phyloP scores from a whole-genome alignment of 225 moss, liverwort and hornwort species.

The Neckera pumila region DNA sequence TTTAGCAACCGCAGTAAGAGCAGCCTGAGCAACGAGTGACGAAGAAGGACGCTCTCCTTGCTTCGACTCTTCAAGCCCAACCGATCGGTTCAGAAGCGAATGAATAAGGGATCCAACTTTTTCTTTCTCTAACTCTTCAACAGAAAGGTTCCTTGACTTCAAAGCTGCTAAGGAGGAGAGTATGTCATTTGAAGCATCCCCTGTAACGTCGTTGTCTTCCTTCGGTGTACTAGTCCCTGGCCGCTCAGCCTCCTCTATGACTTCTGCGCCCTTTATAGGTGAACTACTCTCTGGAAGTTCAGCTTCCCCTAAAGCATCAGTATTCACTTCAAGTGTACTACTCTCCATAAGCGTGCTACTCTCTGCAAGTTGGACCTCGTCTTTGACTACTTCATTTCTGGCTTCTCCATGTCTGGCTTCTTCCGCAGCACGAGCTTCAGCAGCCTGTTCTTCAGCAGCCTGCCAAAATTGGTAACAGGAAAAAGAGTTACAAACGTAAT shows the following conservation, averaged over 20 bases:
- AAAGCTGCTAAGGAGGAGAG: constrained; percentile 18
- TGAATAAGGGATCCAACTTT: constrained; percentile 31
- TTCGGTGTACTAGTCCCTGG: background rate
- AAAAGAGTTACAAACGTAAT: background rate
- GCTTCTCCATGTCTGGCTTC: constrained; percentile 5
- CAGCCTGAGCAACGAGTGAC: constrained; percentile 60
- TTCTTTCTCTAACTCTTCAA: constrained; percentile 7
- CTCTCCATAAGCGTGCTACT: background rate
- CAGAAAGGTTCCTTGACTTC: background rate
- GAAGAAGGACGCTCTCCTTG: constrained; percentile 34
- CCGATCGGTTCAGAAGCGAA: constrained; percentile 43
- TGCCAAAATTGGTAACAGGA: constrained; percentile 2
- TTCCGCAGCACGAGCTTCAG: constrained; percentile 25
- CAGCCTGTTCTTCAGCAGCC: constrained; percentile 22
- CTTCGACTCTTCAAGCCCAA: constrained; percentile 45
- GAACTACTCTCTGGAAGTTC: background rate
- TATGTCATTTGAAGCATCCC: constrained; percentile 2
- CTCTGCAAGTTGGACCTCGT: background rate
- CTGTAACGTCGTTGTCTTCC: background rate
- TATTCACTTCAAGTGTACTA: background rate
- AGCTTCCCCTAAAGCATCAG: background rate
- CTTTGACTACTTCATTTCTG: background rate
- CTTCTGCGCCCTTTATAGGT: background rate
- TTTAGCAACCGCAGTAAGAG: constrained; percentile 48
- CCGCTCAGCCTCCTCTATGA: background rate